Conservation (phyloP, 805 yeast genomes). For the Lipomyces kockii region DNA sequence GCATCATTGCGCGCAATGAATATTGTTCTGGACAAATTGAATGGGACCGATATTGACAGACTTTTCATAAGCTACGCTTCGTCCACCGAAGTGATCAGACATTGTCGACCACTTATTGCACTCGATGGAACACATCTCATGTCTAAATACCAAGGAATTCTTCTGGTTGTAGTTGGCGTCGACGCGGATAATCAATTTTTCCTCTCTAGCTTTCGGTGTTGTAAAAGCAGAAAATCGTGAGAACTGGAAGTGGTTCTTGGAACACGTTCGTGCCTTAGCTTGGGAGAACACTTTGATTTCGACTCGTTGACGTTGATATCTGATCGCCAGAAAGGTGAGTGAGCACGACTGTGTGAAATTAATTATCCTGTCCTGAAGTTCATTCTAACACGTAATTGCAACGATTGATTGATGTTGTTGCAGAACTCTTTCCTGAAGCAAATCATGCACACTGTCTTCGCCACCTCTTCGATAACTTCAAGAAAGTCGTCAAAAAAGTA, state of each 20-base stretch:
- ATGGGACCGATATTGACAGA: too few relatives aligned
- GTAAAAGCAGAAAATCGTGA: background rate
- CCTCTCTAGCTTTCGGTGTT: background rate
- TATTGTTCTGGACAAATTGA: too few relatives aligned
- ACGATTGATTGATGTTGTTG: background rate
- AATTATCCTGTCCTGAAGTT: background rate
- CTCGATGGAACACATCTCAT: too few relatives aligned
- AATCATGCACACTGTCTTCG: background rate
- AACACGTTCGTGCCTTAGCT: background rate
- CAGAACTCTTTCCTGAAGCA: too few relatives aligned
- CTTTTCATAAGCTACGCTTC: too few relatives aligned
- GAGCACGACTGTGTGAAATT: background rate
- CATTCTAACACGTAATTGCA: background rate
- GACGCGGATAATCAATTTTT: background rate
- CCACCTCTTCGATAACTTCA: background rate
- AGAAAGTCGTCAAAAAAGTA: background rate
- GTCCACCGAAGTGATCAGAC: too few relatives aligned
- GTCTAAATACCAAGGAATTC: background rate
- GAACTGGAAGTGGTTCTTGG: background rate
- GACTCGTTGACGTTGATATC: background rate
- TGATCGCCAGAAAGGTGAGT: background rate
- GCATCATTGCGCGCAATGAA: too few relatives aligned
- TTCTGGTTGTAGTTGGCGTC: background rate
- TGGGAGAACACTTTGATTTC: background rate
- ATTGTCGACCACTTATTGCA: too few relatives aligned